Evolutionary conservation across 2,329 filamentous ascomycete species (phyloP), one percentile per base, ranked within the genome.

Genomic region (Calonectria crousiana): DNA sequence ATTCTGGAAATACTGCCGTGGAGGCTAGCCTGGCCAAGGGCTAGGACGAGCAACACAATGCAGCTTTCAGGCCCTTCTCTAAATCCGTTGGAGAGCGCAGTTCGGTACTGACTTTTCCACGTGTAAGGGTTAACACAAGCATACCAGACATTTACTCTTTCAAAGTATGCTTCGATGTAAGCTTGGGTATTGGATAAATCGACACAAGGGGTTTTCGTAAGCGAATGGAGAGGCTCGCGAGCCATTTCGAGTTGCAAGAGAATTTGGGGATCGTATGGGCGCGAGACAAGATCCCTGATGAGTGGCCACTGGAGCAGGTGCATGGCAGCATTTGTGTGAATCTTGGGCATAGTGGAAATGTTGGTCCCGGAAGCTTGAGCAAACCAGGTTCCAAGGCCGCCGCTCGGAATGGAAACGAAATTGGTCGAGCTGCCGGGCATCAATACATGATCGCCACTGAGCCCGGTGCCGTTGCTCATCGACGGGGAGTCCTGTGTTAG

Each of bases 301-400:
- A 95, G 87, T 16, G 94, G 95, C 91, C 94, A 96, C 80, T 95
- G 94, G 8, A 96, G 87, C 26, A 96, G 86, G 82, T 96, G 93
- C 78, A 95, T 86, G 1, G 94, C 94, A 8, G 94, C 94, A 73
- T 95, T 96, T 0, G 94, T 96, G 83, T 96, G 95, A 20, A 93
- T 89, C 84, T 95, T 96, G 28, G 95, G 95, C 94, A 96, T 96
- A 32, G 93, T 95, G 3, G 94, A 95, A 77, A 96, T 95, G 83
- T 95, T 96, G 49, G 85, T 87, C 20, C 84, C 79, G 75, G 88
- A 80, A 79, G 88, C 81, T 81, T 88, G 81, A 70, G 88, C 91
- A 28, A 88, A 90, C 93, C 93, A 95, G 4, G 93, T 94, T 8
- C 93, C 93, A 76, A 95, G 88, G 6, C 93, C 94, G 72, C 90